Conservation (phyloP, 148 eudicot species). For the Silene uniflora region DNA sequence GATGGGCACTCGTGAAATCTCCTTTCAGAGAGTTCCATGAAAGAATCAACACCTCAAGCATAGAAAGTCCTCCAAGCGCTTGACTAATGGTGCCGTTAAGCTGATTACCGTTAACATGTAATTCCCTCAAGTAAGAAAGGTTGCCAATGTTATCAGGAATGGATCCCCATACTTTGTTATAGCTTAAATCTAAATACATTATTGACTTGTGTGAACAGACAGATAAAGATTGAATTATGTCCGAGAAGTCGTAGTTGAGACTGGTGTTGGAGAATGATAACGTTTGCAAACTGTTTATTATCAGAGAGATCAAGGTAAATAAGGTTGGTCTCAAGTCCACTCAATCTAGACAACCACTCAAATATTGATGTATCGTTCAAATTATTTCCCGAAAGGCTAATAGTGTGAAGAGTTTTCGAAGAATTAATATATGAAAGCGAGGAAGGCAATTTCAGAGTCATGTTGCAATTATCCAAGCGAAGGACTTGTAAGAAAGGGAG, state of each 20-base stretch:
- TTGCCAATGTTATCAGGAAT: conserved; percentile 21
- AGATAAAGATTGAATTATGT: conserved; percentile 7
- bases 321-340: no score
- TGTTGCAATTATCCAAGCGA: background rate
- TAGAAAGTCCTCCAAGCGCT: conserved; percentile 20
- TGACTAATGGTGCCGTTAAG: conserved; percentile 19
- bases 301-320: no score
- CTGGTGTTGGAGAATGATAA: background rate
- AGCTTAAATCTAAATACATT: background rate
- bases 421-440: conserved; percentile 1
- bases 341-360: no score
- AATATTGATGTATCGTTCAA: no score
- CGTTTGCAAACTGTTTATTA: background rate
- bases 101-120: conserved; percentile 6
- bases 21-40: conserved; percentile 25
- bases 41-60: conserved; percentile 15
- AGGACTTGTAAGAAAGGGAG: conserved; percentile 10
- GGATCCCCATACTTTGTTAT: conserved; percentile 17
- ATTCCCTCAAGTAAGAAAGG: conserved; percentile 13
- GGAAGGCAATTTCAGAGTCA: background rate
- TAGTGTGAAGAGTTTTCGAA: background rate
- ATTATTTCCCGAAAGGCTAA: no score
- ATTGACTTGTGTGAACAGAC: conserved; percentile 9
- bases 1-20: conserved; percentile 15
- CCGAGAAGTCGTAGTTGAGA: background rate